A percentile compares a stretch with the other conserved stretches of the same genome.
phyloP scores from a whole-genome alignment of 495 filamentous ascomycete species.

The Cenococcum geophilum region DNA sequence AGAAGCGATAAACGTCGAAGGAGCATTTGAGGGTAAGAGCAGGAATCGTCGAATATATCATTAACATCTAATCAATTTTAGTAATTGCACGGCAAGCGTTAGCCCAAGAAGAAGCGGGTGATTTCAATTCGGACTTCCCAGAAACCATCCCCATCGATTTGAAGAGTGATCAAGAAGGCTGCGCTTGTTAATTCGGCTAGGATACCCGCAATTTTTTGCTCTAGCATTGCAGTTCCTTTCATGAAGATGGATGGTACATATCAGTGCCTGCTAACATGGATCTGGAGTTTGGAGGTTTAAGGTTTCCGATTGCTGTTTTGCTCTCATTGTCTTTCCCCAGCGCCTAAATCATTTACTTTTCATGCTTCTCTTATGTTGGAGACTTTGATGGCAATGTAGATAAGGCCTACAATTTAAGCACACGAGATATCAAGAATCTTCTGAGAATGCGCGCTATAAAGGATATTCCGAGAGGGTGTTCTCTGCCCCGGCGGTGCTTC shows the following conservation, averaged over 20 bases:
- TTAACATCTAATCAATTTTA: conserved; percentile 37
- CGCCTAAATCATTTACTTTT: background rate
- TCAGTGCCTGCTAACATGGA: conserved; percentile 1
- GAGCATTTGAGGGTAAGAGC: conserved; percentile 86
- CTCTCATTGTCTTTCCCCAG: background rate
- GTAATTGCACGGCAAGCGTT: conserved; percentile 96
- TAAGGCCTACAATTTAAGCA: background rate
- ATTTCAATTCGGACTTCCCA: conserved; percentile 86
- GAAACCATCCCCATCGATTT: conserved; percentile 97
- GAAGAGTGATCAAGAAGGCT: conserved; percentile 84
- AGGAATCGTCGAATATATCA: background rate
- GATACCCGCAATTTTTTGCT: background rate
- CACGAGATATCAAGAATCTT: background rate
- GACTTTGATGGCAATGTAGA: conserved; percentile 4
- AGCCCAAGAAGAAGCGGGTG: conserved; percentile 92
- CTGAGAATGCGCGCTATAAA: background rate
- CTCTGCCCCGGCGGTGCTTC: background rate
- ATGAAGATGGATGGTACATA: background rate
- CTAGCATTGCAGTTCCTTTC: background rate
- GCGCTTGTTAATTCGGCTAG: conserved; percentile 64
- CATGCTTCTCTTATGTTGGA: background rate
- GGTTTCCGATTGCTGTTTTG: background rate
- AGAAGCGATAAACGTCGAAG: conserved; percentile 96
- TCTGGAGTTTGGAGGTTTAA: background rate
- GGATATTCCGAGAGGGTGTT: no score